Evolutionary conservation across 371 early-diverging fungal genomes (phyloP).

Genomic region (Enterocytospora artemiae): DNA sequence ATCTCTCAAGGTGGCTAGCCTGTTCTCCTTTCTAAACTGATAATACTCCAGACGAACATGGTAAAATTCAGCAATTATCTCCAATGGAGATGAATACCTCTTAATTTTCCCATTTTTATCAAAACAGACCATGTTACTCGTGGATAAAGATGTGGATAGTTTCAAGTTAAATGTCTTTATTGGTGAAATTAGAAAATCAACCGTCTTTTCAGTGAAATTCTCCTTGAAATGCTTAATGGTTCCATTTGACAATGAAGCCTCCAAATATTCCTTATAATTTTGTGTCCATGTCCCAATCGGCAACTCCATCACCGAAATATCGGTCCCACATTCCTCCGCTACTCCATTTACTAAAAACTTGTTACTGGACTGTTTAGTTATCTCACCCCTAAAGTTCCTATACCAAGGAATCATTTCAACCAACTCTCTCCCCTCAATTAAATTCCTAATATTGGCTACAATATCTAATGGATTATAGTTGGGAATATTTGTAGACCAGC

Average conservation of each 20-base stretch:
- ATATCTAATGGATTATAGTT: conserved; percentile 82
- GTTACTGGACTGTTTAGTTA: conserved; percentile 58
- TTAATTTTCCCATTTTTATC: conserved; percentile 75
- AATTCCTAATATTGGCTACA: conserved; percentile 70
- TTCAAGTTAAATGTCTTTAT: conserved; percentile 68
- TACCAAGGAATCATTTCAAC: conserved; percentile 84
- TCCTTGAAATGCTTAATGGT: conserved; percentile 62
- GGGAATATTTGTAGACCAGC: conserved; percentile 64
- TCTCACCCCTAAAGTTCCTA: conserved; percentile 69
- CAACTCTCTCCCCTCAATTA: conserved; percentile 68
- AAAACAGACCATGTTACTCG: conserved; percentile 89
- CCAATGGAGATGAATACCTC: conserved; percentile 68
- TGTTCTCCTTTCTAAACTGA: conserved; percentile 73
- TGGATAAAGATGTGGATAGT: conserved; percentile 63
- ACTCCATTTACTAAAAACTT: conserved; percentile 68
- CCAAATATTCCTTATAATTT: conserved; percentile 75
- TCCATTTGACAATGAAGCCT: conserved; percentile 62
- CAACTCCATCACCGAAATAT: conserved; percentile 75
- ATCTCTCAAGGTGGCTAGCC: conserved; percentile 64
- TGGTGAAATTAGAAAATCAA: conserved; percentile 72
- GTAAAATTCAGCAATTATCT: conserved; percentile 83
- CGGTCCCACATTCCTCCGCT: conserved; percentile 64
- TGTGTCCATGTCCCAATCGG: conserved; percentile 89
- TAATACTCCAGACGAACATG: conserved; percentile 73
- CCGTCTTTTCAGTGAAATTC: conserved; percentile 60